Evolutionary conservation across 2,329 filamentous ascomycete species (phyloP).

Genomic region (Sporothrix humicola): DNA sequence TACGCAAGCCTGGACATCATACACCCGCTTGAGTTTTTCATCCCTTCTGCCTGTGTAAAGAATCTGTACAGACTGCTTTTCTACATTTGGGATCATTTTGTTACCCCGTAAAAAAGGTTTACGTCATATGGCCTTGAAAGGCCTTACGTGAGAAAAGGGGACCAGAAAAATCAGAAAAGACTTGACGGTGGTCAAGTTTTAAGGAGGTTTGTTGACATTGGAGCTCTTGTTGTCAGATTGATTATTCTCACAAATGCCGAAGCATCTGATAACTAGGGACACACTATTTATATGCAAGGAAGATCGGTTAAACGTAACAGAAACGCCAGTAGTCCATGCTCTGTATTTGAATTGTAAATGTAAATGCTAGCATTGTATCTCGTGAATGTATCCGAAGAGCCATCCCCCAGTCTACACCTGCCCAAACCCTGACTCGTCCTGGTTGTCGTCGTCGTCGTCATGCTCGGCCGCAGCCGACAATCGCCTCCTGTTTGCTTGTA

Average conservation of each 20-base stretch:
- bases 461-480: conserved; percentile 18
- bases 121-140: neutral
- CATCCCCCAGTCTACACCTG: conserved; percentile 26
- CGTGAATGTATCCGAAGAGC: neutral
- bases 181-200: neutral
- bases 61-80: neutral
- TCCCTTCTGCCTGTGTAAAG: neutral
- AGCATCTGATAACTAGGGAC: neutral
- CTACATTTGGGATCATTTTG: neutral
- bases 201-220: no score
- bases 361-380: neutral
- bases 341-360: neutral
- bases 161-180: neutral
- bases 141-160: neutral
- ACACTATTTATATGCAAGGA: neutral
- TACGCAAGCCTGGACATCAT: neutral
- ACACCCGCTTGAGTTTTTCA: neutral
- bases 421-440: conserved; percentile 33
- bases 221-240: neutral
- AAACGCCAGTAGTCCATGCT: conserved; percentile 24
- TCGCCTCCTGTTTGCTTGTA: conserved; percentile 35
- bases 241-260: neutral
- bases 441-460: neutral
- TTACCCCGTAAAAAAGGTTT: neutral
- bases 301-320: neutral